These are phyloP conservation scores for Calonectria pseudoreteaudii DNA, from an alignment of 2,329 filamentous ascomycete species.

Conservation along the genomic window DNA sequence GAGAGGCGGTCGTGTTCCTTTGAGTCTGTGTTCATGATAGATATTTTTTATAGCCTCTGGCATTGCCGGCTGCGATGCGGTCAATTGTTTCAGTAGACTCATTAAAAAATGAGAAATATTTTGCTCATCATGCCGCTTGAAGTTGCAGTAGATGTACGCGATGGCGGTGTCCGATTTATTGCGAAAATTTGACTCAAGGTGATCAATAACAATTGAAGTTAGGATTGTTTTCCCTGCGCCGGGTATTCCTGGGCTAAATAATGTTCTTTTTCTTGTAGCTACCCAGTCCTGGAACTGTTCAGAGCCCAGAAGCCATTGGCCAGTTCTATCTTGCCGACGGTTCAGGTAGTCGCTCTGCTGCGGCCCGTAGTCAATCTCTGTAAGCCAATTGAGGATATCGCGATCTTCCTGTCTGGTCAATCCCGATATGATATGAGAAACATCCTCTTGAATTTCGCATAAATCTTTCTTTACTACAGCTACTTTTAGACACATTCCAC, in stretches of 20 bases:
- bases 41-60: neutral
- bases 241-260: conserved; percentile 53
- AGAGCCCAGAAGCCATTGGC: conserved; percentile 56
- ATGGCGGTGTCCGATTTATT: neutral
- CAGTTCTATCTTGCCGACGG: conserved; percentile 50
- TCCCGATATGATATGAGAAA: neutral
- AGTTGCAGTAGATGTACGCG: neutral
- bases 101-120: neutral
- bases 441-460: neutral
- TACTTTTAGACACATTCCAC: neutral
- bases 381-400: conserved; percentile 12
- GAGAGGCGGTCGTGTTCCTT: neutral
- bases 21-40: too few relatives aligned
- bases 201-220: neutral
- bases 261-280: conserved; percentile 30
- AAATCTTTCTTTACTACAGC: neutral
- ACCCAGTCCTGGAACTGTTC: conserved; percentile 46
- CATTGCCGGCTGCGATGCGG: neutral
- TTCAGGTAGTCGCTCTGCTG: conserved; percentile 53
- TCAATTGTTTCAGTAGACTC: neutral
- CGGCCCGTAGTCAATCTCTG: conserved; percentile 46
- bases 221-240: neutral
- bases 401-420: neutral
- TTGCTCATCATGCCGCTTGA: neutral
- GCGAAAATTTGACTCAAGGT: neutral